phyloP scores from a whole-genome alignment of 768 basidiomycete species.

The Lentinula detonsa region DNA sequence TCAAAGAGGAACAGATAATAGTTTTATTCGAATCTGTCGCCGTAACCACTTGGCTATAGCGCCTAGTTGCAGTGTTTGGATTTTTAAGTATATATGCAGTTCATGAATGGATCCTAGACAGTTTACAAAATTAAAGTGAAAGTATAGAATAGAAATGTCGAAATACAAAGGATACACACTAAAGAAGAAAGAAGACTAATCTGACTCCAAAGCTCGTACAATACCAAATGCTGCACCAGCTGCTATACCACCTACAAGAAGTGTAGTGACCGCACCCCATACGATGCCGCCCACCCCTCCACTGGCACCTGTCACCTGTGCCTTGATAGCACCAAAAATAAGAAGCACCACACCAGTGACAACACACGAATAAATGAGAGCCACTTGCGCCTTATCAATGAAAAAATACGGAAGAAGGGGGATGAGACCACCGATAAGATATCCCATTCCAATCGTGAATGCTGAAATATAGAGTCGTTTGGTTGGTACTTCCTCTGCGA shows the following conservation, averaged over 20 bases:
- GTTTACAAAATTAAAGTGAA: too few species aligned
- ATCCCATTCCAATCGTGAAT: conserved; percentile 92
- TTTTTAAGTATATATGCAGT: too few species aligned
- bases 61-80: conserved; percentile 24
- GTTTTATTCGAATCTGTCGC: conserved; percentile 43
- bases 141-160: neutral
- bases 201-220: conserved; percentile 36
- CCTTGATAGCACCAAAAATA: conserved; percentile 87
- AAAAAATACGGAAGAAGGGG: conserved; percentile 94
- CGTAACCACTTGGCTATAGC: conserved; percentile 80
- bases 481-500: conserved; percentile 80
- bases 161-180: neutral
- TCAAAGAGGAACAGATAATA: conserved; percentile 1
- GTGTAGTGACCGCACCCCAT: conserved; percentile 83
- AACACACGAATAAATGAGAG: conserved; percentile 68
- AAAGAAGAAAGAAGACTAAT: neutral
- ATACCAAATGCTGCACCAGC: conserved; percentile 65
- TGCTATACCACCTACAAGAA: conserved; percentile 86
- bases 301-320: conserved; percentile 81
- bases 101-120: neutral
- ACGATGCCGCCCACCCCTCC: conserved; percentile 61
- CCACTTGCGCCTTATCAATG: conserved; percentile 59
- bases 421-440: conserved; percentile 89
- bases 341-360: conserved; percentile 84
- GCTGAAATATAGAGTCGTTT: conserved; percentile 84